Evolutionary conservation across 208 protist species (phyloP), one percentile per base, ranked within the genome.

Genomic region (Leishmania arabica): DNA sequence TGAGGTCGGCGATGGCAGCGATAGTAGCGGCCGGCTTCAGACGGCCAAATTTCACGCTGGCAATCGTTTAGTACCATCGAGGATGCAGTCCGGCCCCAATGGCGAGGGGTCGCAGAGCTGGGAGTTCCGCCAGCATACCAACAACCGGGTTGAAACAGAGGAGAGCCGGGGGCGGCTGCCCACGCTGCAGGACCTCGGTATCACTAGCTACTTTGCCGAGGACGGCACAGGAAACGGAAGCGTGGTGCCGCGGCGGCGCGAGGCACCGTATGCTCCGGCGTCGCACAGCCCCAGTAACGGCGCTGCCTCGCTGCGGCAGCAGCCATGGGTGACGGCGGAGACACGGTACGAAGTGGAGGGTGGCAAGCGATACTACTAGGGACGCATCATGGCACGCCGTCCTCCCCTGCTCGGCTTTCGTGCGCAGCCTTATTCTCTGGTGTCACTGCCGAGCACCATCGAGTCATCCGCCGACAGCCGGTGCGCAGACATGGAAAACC

Each of bases 141-240:
- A 37, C 8, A 82, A 86, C 65, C 27, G 73, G n/a, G 84, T 85
- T 27, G 64, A 70, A 7, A 79, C 78, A 9, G 66, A 72, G 71
- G 76, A 75, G 34, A 75, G 45, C 31, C 78, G 75, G 21, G 84
- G 75, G 4, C 75, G 77, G 42, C 71, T 84, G n/a, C 87, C 87
- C 3, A 90, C 87, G 24, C 75, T 90, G 34, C 78, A 90, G 82
- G 84, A 90, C 77, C 79, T 90, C 47, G 87, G 87, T 42, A 86
- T 90, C 45, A 84, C 80, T 1, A 86, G 78, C 31, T 88, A 86
- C 75, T 88, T 88, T 64, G 75, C 40, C 3, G 77, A 76, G 45
- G 73, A 85, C 65, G 60, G 65, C 4, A 15, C 62, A 8, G 69
- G 77, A 37, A 49, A 56, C 9, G 49, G 71, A 17, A 45, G 45